Base-by-base conservation (phyloP, 2,329 filamentous ascomycete species). In the Hymenoscyphus salicellus region DNA sequence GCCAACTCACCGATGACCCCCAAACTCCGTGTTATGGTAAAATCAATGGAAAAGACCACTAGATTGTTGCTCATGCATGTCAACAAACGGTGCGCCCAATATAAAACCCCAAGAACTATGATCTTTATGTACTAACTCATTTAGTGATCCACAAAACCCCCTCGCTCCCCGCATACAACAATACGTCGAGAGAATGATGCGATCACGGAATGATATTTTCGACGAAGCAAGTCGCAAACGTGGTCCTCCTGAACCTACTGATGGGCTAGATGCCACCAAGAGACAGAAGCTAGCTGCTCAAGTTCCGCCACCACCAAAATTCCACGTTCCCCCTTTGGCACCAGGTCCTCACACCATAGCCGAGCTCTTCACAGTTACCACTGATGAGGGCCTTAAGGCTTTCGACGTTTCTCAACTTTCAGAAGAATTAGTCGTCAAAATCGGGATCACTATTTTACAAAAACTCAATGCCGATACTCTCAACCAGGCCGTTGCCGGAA, bases 31-130 rank as follows among this genome's bases (percentile, higher is more conserved):
- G 89, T 99, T 65, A 86, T 94, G 72, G 84, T 96, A 66, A 92
- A 89, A 77, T 98, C 94, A 5, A 95, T 99, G 87, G 94, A 97
- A 77, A 92, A 96, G 75, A 99, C 95, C 28, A 91, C 91, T 2
- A 86, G 93, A 72, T 87, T 93, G 70, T 80, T 99, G 57, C 82
- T 98, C 46, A 84, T 93, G 61, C 93, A 97, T 77, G 81, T 97
- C 61, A 82, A 90, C 70, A 94, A 94, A 79, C 85, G 87, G 89
- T 91, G 82, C 70, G 81, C 67, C 33, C 17, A n/a, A 55, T 17
- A 16, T 17, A 49, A 32, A 43, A 26, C 38, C 30, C 58, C 46
- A 61, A 55, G 56, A 36, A 8, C n/a, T 43, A 23, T 61, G 59
- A 62, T 68, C 17, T 3, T 49, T 1, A 23, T 52, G 20, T 61